Base-by-base conservation (phyloP, 2,329 filamentous ascomycete species). In the Aureobasidium lini region DNA sequence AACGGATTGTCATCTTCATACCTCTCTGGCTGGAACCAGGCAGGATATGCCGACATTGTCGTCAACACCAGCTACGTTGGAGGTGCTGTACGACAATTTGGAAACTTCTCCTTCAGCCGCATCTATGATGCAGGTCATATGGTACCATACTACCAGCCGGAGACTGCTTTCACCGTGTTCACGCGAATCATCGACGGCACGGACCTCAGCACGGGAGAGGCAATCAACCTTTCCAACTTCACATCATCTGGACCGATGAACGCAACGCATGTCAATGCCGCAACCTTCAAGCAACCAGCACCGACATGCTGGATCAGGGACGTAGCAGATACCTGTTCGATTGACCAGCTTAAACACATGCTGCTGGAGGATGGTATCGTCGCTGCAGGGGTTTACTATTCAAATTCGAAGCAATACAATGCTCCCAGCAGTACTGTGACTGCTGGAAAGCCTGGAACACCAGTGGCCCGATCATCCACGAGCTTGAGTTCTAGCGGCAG, bases 41-140 rank as follows among this genome's bases (percentile, higher is more conserved):
- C 89, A 0, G 89, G 88, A 0, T 94, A 94, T 69, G 82, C 84
- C 0, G 83, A 86, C 13, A 84, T 94, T 62, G 75, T 84, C 11
- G 84, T 89, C 42, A 88, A 90, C 68, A 79, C 78, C 29, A 78
- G 80, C 6, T 87, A 87, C 71, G 57, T 63, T 5, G 67, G 66
- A 31, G 90, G 89, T 18, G 81, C 83, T 59, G 88, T 90, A 0
- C 82, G 89, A 4, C 88, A 94, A 70, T 89, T 84, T 66, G 89
- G 87, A 10, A 92, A 92, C 59, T 69, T 82, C 6, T 76, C 72
- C 36, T 81, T 81, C 66, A 74, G 73, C 6, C 73, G 78, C 13
- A 73, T 82, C 58, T 82, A 79, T 65, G 73, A 81, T 64, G 74
- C 80, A 1, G 80, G 79, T 3, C 81, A 83, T 63, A 74, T 79